These are phyloP conservation scores for Tricholoma hemisulphureum DNA, from an alignment of 768 basidiomycete genomes.

Conservation along the genomic window DNA sequence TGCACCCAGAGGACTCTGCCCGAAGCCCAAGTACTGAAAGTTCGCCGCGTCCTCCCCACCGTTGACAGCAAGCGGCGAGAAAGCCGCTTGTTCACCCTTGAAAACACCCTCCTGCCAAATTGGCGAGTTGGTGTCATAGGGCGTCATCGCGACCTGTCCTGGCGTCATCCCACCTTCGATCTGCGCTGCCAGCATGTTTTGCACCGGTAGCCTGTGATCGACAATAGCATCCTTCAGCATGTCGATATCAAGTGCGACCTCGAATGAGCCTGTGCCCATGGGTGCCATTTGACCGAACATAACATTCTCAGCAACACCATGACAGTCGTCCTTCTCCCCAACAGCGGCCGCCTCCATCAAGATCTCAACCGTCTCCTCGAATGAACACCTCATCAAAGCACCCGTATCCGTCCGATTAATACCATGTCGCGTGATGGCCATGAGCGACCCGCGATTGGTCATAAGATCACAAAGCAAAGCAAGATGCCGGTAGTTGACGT, in stretches of 20 bases:
- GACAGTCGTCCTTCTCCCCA: conserved; percentile 97
- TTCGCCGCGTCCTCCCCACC: conserved; percentile 79
- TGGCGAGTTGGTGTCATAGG: conserved; percentile 91
- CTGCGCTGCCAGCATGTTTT: conserved; percentile 74
- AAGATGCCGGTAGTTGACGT: conserved; percentile 97
- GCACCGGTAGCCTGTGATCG: conserved; percentile 89
- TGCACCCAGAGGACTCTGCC: conserved; percentile 82
- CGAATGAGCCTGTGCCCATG: conserved; percentile 97
- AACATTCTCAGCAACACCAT: conserved; percentile 98
- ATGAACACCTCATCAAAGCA: conserved; percentile 96
- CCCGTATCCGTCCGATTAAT: conserved; percentile 99
- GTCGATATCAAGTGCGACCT: conserved; percentile 93
- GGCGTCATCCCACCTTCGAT: conserved; percentile 89
- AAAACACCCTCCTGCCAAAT: conserved; percentile 75
- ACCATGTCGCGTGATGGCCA: conserved; percentile 99
- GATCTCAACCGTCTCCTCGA: conserved; percentile 99
- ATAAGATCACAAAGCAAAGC: conserved; percentile 97
- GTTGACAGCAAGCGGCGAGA: conserved; percentile 91
- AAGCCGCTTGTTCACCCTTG: conserved; percentile 84
- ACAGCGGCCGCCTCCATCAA: conserved; percentile 98
- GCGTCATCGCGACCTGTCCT: conserved; percentile 91
- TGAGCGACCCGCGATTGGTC: conserved; percentile 92
- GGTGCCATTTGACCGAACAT: conserved; percentile 99
- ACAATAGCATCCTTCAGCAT: conserved; percentile 99
- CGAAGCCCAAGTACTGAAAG: conserved; percentile 72